phyloP scores from a whole-genome alignment of 306 rosid genomes.

The Datisca glomerata region DNA sequence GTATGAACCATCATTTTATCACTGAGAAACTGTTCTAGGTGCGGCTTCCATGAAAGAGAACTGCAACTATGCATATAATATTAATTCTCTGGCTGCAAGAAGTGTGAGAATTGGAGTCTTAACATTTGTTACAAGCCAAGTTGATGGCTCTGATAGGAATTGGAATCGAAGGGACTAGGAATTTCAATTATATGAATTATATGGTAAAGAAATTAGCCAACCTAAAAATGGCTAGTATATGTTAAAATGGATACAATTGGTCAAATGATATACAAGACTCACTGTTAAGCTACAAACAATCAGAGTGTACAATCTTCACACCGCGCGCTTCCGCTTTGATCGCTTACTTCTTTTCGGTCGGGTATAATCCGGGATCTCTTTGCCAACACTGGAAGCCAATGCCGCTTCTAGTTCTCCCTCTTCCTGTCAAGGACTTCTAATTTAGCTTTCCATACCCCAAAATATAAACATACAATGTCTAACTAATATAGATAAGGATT shows the following conservation, averaged over 20 bases:
- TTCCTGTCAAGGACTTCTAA: constrained; percentile 35
- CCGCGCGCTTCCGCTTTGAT: constrained; percentile 85
- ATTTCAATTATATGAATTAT: constrained; percentile 18
- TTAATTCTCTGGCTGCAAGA: no score
- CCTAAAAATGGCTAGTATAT: constrained; percentile 30
- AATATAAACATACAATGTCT: background rate
- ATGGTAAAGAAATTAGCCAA: constrained; percentile 38
- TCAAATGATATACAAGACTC: constrained; percentile 57
- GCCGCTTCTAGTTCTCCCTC: constrained; percentile 48
- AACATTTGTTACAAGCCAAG: constrained; percentile 6
- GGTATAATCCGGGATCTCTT: constrained; percentile 44
- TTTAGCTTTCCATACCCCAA: constrained; percentile 12
- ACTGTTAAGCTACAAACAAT: constrained; percentile 46
- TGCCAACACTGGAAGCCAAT: constrained; percentile 33
- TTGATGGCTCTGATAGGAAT: no score
- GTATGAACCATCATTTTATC: no score
- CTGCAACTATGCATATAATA: no score
- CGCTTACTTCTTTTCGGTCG: constrained; percentile 91
- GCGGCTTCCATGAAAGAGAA: no score
- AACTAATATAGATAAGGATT: no score
- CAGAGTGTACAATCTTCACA: constrained; percentile 25
- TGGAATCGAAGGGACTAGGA: background rate
- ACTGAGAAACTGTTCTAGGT: no score
- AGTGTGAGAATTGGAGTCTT: no score
- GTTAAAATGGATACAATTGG: constrained; percentile 22